Evolutionary conservation across 352 stramenopile species (phyloP).

Genomic region (Thraustotheca clavata): DNA sequence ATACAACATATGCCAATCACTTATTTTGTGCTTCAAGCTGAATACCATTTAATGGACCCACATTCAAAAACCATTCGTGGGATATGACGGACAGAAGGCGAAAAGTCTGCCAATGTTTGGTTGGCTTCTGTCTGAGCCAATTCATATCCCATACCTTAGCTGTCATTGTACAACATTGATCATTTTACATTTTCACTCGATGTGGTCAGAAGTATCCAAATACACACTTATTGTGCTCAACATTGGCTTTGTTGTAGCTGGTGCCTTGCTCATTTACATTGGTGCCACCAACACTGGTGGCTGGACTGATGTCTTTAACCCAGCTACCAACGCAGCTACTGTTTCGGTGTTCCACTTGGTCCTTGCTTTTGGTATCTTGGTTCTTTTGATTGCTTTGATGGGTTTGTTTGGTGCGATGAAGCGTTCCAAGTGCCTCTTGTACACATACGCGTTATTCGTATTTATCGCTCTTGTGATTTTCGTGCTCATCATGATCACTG

Average conservation of each 20-base stretch:
- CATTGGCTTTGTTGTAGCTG: constrained; percentile 52
- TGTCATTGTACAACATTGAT: too few relatives aligned
- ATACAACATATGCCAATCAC: too few relatives aligned
- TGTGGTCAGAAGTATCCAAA: background rate
- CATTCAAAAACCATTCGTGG: too few relatives aligned
- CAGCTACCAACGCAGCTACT: constrained; percentile 32
- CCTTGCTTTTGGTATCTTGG: constrained; percentile 37
- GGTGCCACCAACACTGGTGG: constrained; percentile 38
- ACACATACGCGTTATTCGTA: constrained; percentile 45
- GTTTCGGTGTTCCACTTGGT: constrained; percentile 34
- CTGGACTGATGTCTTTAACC: constrained; percentile 63
- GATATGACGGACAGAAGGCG: too few relatives aligned
- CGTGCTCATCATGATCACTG: constrained; percentile 33
- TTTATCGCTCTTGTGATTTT: constrained; percentile 56
- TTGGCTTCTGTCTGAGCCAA: too few relatives aligned
- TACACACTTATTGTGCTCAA: constrained; percentile 55
- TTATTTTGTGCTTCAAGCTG: too few relatives aligned
- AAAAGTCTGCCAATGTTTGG: too few relatives aligned
- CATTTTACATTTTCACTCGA: too few relatives aligned
- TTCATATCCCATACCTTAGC: too few relatives aligned
- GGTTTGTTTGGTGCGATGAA: constrained; percentile 47
- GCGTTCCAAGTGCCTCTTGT: constrained; percentile 44
- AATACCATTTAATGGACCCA: too few relatives aligned
- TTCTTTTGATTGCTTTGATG: constrained; percentile 45
- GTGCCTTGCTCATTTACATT: constrained; percentile 58